Conservation (phyloP, 371 early-diverging fungal species). For the Mortierella sp. region DNA sequence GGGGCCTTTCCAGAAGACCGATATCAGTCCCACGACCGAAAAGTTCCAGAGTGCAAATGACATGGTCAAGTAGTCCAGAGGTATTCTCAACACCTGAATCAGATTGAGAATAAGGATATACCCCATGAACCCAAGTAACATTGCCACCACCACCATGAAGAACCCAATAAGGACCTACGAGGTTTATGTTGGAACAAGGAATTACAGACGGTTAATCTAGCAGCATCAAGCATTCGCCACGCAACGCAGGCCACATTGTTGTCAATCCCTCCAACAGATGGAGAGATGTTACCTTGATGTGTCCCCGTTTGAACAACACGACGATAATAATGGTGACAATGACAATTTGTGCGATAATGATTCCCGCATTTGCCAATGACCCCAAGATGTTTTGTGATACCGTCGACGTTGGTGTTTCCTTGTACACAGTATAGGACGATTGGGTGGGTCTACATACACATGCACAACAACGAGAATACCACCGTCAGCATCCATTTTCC, state of each 20-base stretch:
- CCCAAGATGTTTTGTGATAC: slow-evolving; percentile 46
- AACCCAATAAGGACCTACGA: slow-evolving; percentile 75
- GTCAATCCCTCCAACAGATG: background rate
- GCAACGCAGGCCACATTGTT: background rate
- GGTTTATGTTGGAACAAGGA: background rate
- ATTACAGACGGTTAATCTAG: background rate
- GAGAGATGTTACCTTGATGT: slow-evolving; percentile 68
- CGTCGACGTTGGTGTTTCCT: slow-evolving; percentile 38
- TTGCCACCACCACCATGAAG: slow-evolving; percentile 78
- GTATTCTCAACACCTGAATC: slow-evolving; percentile 71
- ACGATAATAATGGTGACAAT: slow-evolving; percentile 83
- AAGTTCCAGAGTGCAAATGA: slow-evolving; percentile 85
- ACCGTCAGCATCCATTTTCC: too few species aligned
- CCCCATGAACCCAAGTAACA: slow-evolving; percentile 82
- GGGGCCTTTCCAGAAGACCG: slow-evolving; percentile 89
- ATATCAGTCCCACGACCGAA: slow-evolving; percentile 76
- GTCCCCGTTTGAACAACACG: slow-evolving; percentile 77
- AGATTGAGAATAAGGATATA: slow-evolving; percentile 72
- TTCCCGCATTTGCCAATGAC: slow-evolving; percentile 73
- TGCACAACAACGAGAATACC: background rate
- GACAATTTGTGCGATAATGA: slow-evolving; percentile 83
- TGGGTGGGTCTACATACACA: slow-evolving; percentile 68
- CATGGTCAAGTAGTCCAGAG: slow-evolving; percentile 82
- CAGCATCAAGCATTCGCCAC: background rate
- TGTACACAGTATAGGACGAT: slow-evolving; percentile 58